Conservation (phyloP, 2,329 filamentous ascomycete genomes). For the Fonsecaea pedrosoi region DNA sequence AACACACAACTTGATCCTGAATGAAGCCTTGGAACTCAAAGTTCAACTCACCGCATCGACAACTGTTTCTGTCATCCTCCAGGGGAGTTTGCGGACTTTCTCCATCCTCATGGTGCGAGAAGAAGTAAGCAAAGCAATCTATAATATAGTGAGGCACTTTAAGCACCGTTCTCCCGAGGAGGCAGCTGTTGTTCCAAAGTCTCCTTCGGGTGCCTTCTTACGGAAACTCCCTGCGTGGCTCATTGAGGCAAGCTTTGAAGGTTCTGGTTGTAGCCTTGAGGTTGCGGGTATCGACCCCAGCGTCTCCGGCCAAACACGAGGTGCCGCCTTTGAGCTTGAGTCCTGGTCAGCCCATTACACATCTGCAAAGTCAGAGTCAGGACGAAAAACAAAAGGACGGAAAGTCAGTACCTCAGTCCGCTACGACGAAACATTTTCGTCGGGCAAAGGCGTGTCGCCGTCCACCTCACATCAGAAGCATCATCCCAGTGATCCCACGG, state of each 20-base stretch:
- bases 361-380: conserved; percentile 74
- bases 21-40: conserved; percentile 86
- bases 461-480: conserved; percentile 55
- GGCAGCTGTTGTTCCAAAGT: conserved; percentile 52
- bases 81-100: conserved; percentile 82
- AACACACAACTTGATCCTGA: conserved; percentile 85
- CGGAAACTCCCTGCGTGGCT: conserved; percentile 84
- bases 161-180: conserved; percentile 72
- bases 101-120: conserved; percentile 87
- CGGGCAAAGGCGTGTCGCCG: conserved; percentile 57
- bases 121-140: conserved; percentile 90
- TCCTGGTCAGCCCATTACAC: conserved; percentile 89
- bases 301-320: conserved; percentile 81
- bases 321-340: conserved; percentile 84
- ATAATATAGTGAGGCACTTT: conserved; percentile 87
- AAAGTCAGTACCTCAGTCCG: conserved; percentile 74
- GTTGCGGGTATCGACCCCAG: conserved; percentile 85
- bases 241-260: conserved; percentile 80
- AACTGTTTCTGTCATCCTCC: conserved; percentile 80
- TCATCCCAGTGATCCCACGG: conserved; percentile 56
- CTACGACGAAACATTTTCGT: conserved; percentile 70
- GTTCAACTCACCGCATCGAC: conserved; percentile 83
- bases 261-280: conserved; percentile 87
- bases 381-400: conserved; percentile 66
- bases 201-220: conserved; percentile 65